Evolutionary conservation across 2,329 filamentous ascomycete genomes (phyloP).

Genomic region (Fusarium ambrosium): DNA sequence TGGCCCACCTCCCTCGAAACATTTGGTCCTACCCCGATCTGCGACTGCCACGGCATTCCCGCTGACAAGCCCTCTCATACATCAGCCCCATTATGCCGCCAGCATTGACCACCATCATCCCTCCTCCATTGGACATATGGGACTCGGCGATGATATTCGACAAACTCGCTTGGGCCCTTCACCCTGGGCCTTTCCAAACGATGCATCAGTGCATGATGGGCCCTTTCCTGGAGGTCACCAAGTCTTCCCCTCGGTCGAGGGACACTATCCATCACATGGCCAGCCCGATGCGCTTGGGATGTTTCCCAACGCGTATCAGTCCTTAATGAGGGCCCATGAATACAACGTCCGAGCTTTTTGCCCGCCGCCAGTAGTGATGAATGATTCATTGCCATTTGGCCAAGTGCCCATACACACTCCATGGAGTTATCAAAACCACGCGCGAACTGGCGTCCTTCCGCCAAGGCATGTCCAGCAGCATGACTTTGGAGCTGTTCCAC

Average conservation of each 20-base stretch:
- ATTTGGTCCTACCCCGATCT: conserved; percentile 79
- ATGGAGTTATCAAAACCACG: conserved; percentile 36
- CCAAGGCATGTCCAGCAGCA: conserved; percentile 30
- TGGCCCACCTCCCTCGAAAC: conserved; percentile 84
- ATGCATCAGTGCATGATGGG: conserved; percentile 25
- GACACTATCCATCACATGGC: conserved; percentile 29
- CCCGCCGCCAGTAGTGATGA: conserved; percentile 51
- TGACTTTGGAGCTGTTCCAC: conserved; percentile 22
- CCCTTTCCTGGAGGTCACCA: conserved; percentile 29
- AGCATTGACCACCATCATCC: conserved; percentile 24
- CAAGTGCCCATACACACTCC: conserved; percentile 46
- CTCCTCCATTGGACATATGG: conserved; percentile 27
- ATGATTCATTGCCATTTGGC: conserved; percentile 50
- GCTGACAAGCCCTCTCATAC: conserved; percentile 22
- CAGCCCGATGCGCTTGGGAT: conserved; percentile 33
- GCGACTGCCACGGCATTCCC: conserved; percentile 37
- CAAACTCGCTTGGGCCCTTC: conserved; percentile 20
- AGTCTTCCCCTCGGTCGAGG: conserved; percentile 25
- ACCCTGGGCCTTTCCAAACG: conserved; percentile 34
- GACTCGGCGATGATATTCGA: conserved; percentile 29
- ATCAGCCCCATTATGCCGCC: conserved; percentile 29
- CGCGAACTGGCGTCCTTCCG: conserved; percentile 14
- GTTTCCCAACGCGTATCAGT: conserved; percentile 47
- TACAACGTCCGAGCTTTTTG: conserved; percentile 56
- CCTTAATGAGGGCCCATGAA: conserved; percentile 53